A percentile compares a stretch with the other conserved stretches of the same genome.
phyloP scores from a whole-genome alignment of 208 protist species.

The Leishmania tarentolae region DNA sequence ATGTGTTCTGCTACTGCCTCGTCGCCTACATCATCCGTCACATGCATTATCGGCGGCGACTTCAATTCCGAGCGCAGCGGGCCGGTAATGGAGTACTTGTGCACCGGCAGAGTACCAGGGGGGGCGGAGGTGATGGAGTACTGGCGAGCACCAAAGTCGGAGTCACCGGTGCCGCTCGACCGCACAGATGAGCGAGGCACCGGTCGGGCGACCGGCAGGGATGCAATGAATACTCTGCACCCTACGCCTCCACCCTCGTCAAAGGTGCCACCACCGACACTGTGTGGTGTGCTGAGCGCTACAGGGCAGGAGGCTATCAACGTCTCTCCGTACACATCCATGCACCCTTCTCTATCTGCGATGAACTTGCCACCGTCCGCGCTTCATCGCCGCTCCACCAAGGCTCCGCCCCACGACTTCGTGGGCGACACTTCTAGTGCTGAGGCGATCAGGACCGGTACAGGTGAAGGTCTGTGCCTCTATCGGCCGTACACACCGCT shows the following conservation, averaged over 20 bases:
- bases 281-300: not conserved
- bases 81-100: conserved; percentile 53
- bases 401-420: not conserved
- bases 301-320: conserved; percentile 1
- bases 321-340: not conserved
- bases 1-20: conserved; percentile 4
- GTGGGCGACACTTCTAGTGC: not conserved
- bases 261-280: not conserved
- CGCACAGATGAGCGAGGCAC: conserved; percentile 3
- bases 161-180: conserved; percentile 13
- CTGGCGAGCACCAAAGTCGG: conserved; percentile 31
- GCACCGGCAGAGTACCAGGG: conserved; percentile 36
- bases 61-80: conserved; percentile 78
- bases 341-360: not conserved
- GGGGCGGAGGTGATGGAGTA: conserved; percentile 45
- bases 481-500: conserved; percentile 21
- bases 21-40: conserved; percentile 18
- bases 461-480: not conserved
- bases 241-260: not conserved
- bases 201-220: not conserved
- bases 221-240: not conserved
- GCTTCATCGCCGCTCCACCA: conserved; percentile 10
- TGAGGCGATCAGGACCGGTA: not conserved
- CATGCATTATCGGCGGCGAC: conserved; percentile 76
- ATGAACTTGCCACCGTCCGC: conserved; percentile 14